Conservation (phyloP, 2,329 filamentous ascomycete species). For the Pseudofabraea citricarpa region DNA sequence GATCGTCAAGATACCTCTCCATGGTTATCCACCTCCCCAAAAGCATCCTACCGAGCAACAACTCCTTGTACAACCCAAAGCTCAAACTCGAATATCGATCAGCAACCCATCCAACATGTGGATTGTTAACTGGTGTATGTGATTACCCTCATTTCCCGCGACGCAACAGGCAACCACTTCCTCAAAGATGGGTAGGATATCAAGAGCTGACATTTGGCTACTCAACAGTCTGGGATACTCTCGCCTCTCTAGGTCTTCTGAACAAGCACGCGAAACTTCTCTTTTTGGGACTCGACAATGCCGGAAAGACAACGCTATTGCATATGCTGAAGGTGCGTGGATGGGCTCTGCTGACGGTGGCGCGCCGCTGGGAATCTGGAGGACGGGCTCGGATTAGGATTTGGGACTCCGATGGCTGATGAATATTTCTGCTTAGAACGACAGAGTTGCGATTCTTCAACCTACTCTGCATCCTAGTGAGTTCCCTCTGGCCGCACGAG, state of each 20-base stretch:
- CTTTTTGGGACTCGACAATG: constrained; percentile 90
- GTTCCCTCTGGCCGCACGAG: constrained; percentile 5
- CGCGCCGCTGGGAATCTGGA: no score
- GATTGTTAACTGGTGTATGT: constrained; percentile 94
- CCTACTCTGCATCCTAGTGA: constrained; percentile 87
- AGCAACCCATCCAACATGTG: constrained; percentile 59
- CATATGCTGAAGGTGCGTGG: constrained; percentile 86
- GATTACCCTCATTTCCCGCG: no score
- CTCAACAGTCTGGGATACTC: constrained; percentile 74
- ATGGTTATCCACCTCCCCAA: no score
- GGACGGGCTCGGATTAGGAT: no score
- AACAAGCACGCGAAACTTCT: constrained; percentile 97
- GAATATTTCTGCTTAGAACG: no score
- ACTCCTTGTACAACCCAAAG: background rate
- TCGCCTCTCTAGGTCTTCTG: constrained; percentile 79
- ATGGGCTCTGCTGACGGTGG: no score
- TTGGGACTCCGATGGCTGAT: no score
- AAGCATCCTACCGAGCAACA: background rate
- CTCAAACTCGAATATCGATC: background rate
- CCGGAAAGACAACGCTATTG: constrained; percentile 87
- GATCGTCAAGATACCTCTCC: background rate
- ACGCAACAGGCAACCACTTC: background rate
- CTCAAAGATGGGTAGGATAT: constrained; percentile 1
- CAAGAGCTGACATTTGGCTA: constrained; percentile 25
- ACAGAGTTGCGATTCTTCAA: constrained; percentile 85